Base-by-base conservation (phyloP, 768 basidiomycete species). In the Amanita molliuscula region DNA sequence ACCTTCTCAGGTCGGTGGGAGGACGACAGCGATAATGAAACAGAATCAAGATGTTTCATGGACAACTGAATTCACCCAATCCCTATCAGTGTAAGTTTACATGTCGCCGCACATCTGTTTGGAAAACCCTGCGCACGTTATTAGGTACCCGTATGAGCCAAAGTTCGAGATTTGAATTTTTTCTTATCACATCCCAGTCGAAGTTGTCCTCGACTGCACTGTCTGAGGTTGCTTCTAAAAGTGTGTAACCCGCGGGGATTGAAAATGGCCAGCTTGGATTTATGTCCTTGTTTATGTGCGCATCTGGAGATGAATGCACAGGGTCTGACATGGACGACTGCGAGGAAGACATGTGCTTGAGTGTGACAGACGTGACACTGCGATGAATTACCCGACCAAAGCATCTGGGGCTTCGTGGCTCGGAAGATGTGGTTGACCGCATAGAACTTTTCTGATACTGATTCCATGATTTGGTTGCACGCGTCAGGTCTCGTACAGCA, bases 131-230 rank as follows among this genome's bases (percentile, higher is more conserved):
- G 68, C 82, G 52, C 59, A 88, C 86, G 34, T 72, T 72, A 10
- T 81, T 77, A 20, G 86, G 86, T 13, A 79, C 75, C 9, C 86
- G 76, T 31, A 88, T 73, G 10, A 87, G 64, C 77, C 84, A 88
- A 7, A 89, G 56, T 55, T 89, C 85, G 8, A 78, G 57, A 52
- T 87, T 76, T 23, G 82, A 72, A 44, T 75, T 63, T 2, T 71
- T 58, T 9, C 76, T 69, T 4, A 89, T 53, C 5, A 67, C 63
- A 51, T 83, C 82, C 84, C 84, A 88, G 56, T 87, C 85, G 56
- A 84, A 84, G 10, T 40, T 40, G 2, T 72, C 69, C 51, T 74
- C 64, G 25, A 63, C 55, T 51, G 73, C 62, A 43, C 78, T 69
- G n/a, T 82, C 58, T 20, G 29, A 33, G 23, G 3, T 20, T n/a